These are phyloP conservation scores for Verticillium isaacii DNA, from an alignment of 2,329 filamentous ascomycete genomes.

Conservation along the genomic window DNA sequence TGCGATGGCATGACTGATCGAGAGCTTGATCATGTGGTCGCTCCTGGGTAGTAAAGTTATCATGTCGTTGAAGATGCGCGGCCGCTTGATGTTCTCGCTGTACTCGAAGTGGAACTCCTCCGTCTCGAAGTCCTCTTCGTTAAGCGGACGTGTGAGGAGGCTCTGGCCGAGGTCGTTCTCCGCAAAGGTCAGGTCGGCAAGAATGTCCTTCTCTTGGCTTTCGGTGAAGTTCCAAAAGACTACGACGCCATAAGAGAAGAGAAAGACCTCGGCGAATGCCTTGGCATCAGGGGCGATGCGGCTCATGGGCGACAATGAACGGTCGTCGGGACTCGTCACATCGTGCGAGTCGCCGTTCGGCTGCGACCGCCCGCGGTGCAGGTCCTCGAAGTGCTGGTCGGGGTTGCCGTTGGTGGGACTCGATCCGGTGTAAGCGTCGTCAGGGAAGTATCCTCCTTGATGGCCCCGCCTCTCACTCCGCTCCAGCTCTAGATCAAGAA, in stretches of 20 bases:
- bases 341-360: conserved; percentile 8
- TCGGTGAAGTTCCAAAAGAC: conserved; percentile 99
- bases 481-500: conserved; percentile 94
- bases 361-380: conserved; percentile 24
- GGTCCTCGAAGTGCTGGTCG: conserved; percentile 17
- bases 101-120: conserved; percentile 99
- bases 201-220: conserved; percentile 90
- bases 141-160: conserved; percentile 72
- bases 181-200: conserved; percentile 91
- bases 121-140: conserved; percentile 90
- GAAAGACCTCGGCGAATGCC: conserved; percentile 89
- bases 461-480: conserved; percentile 85
- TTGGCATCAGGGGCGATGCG: conserved; percentile 67
- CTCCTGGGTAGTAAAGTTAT: conserved; percentile 85
- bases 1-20: conserved; percentile 94
- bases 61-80: conserved; percentile 98
- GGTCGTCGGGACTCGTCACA: conserved; percentile 24
- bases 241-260: conserved; percentile 94
- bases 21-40: conserved; percentile 98
- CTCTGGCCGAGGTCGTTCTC: conserved; percentile 59
- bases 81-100: conserved; percentile 76
- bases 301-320: conserved; percentile 46
- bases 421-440: conserved; percentile 51
- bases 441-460: conserved; percentile 85
- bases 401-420: conserved; percentile 23